Conservation (phyloP, 352 stramenopile genomes). For the Phytopythium boreale region DNA sequence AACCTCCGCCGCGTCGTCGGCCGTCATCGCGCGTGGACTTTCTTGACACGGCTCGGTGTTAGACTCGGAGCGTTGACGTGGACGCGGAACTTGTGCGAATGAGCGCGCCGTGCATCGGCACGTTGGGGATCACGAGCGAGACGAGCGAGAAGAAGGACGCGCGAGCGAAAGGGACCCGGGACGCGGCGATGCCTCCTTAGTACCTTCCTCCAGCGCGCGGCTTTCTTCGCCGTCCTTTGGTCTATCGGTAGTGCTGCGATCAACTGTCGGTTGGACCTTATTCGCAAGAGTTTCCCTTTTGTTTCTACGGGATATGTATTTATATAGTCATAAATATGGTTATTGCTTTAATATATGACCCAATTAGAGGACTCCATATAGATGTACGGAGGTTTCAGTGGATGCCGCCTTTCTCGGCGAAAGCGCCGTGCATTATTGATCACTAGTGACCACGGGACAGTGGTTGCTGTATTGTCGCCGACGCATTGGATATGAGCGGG, state of each 20-base stretch:
- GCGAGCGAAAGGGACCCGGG: background rate
- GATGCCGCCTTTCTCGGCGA: background rate
- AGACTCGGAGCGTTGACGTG: background rate
- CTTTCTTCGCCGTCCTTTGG: background rate
- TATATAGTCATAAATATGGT: background rate
- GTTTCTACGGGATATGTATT: background rate
- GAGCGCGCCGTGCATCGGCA: background rate
- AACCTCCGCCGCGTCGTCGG: background rate
- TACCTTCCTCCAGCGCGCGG: too few species aligned
- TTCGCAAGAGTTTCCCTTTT: background rate
- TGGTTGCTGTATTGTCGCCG: too few species aligned
- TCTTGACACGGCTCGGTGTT: background rate
- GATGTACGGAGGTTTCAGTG: background rate
- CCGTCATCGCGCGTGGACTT: background rate
- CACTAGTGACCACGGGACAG: background rate
- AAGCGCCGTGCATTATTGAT: background rate
- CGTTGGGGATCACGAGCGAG: background rate
- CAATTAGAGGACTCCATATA: background rate
- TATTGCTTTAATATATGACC: background rate
- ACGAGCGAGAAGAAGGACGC: background rate
- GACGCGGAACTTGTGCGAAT: background rate
- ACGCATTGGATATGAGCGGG: background rate
- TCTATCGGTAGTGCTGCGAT: background rate
- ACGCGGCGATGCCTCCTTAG: background rate
- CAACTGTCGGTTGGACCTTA: background rate